phyloP scores from a whole-genome alignment of 140 eudicot genomes.

The Anethum foeniculum region DNA sequence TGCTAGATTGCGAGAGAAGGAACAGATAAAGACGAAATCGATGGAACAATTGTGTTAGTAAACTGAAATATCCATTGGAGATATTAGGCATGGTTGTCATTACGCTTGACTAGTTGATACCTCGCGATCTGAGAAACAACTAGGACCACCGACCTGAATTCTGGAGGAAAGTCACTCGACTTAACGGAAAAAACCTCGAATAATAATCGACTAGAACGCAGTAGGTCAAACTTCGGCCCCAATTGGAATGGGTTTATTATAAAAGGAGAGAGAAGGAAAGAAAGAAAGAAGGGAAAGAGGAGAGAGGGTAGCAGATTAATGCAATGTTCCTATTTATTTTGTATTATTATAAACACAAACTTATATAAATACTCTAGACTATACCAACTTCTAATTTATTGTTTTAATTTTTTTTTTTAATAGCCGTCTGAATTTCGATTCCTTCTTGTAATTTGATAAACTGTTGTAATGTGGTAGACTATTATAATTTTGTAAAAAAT shows the following conservation, averaged over 20 bases:
- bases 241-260: too few species aligned
- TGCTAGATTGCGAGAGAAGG: neutral
- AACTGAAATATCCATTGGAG: neutral
- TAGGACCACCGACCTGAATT: too few species aligned
- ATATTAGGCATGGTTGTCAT: neutral
- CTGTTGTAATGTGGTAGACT: too few species aligned
- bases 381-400: neutral
- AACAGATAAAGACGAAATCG: neutral
- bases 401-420: too few species aligned
- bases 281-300: too few species aligned
- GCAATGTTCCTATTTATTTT: neutral
- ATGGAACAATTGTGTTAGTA: neutral
- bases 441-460: too few species aligned
- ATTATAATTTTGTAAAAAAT: neutral
- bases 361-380: neutral
- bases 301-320: neutral
- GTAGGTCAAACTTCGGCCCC: neutral
- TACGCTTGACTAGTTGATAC: neutral
- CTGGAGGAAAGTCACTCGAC: neutral
- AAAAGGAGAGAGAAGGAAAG: too few species aligned
- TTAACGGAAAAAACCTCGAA: neutral
- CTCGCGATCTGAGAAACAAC: neutral
- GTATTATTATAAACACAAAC: neutral
- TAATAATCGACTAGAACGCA: neutral
- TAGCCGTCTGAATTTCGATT: neutral